Conservation (phyloP, 495 filamentous ascomycete genomes). For the Xylaria nigripes region DNA sequence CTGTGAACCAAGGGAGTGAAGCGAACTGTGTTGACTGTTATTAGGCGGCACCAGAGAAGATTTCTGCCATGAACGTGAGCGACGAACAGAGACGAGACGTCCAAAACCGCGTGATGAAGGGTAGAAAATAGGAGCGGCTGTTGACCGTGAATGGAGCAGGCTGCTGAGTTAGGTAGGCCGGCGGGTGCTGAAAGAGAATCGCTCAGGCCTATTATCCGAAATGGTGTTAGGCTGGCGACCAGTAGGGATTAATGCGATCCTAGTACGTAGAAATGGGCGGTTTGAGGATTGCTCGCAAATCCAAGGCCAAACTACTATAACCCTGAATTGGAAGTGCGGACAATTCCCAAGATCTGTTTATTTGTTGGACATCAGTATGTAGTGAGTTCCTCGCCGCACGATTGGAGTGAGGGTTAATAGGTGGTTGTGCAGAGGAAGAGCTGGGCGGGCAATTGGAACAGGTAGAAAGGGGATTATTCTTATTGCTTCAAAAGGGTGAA, state of each 20-base stretch:
- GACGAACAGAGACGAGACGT: neutral
- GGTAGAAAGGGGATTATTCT: slow-evolving; percentile 6
- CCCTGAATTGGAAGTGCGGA: slow-evolving; percentile 2
- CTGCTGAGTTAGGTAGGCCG: neutral
- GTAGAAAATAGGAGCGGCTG: neutral
- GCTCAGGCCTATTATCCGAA: slow-evolving; percentile 6
- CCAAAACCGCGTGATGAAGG: slow-evolving; percentile 6
- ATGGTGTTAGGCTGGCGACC: neutral
- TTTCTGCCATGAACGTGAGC: neutral
- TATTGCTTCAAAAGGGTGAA: slow-evolving; percentile 13
- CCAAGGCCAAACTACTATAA: neutral
- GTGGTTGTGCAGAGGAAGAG: neutral
- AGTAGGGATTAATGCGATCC: neutral
- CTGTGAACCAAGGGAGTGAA: neutral
- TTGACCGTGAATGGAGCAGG: neutral
- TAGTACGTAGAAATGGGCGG: neutral
- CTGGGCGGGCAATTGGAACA: slow-evolving; percentile 1
- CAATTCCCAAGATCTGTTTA: neutral
- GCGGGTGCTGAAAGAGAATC: neutral
- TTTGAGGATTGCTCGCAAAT: slow-evolving; percentile 1
- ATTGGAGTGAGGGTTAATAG: neutral
- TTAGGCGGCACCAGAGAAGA: neutral
- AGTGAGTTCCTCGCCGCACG: neutral
- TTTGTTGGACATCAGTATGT: slow-evolving; percentile 2
- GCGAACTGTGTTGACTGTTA: slow-evolving; percentile 3